Evolutionary conservation across 805 yeast species (phyloP).

Genomic region (Debaryomyces maramus): DNA sequence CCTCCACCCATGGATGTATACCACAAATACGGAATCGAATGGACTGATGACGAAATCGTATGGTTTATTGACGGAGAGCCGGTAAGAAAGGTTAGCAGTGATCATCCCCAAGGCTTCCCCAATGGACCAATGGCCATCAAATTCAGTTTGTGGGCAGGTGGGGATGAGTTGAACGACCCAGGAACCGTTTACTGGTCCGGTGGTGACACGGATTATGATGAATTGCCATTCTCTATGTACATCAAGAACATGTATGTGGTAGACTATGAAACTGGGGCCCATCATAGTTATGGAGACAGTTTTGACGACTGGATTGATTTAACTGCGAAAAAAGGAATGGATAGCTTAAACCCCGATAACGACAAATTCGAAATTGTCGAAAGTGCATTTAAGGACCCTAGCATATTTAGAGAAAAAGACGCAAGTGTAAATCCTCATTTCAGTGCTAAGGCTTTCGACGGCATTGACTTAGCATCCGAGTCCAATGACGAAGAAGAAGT

Average conservation of each 20-base stretch:
- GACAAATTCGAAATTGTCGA: neutral
- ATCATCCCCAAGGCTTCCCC: conserved; percentile 32
- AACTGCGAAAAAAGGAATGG: conserved; percentile 11
- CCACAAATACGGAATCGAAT: conserved; percentile 34
- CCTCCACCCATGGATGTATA: conserved; percentile 24
- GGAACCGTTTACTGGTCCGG: conserved; percentile 47
- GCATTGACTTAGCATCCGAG: no score
- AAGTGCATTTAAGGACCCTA: neutral
- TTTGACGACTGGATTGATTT: conserved; percentile 17
- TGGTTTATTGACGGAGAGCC: conserved; percentile 31
- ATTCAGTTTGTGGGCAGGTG: conserved; percentile 45
- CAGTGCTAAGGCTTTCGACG: no score
- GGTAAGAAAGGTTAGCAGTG: conserved; percentile 23
- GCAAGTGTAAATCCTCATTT: no score
- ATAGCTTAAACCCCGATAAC: neutral
- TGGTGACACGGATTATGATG: conserved; percentile 31
- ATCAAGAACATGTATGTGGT: conserved; percentile 20
- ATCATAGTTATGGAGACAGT: conserved; percentile 28
- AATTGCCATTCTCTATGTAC: conserved; percentile 34
- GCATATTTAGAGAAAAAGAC: no score
- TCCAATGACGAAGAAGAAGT: no score
- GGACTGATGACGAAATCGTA: conserved; percentile 32
- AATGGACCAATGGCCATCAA: conserved; percentile 36
- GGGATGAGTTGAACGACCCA: conserved; percentile 29
- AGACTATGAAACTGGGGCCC: conserved; percentile 31